phyloP scores from a whole-genome alignment of 2,329 filamentous ascomycete genomes.

The Penicillium glabrum region DNA sequence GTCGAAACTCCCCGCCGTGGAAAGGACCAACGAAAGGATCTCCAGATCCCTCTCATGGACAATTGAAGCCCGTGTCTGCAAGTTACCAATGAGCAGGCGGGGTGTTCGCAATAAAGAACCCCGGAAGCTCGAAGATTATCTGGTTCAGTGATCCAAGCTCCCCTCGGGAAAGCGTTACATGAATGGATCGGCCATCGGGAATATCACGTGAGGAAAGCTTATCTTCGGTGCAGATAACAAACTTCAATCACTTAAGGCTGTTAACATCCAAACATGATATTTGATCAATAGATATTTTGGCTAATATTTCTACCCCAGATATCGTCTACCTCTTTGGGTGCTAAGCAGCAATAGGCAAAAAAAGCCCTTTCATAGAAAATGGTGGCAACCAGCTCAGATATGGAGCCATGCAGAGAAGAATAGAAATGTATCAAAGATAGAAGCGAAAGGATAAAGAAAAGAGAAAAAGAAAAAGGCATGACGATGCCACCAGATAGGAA shows the following conservation, averaged over 20 bases:
- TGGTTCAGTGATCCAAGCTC: slow-evolving; percentile 12
- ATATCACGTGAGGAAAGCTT: slow-evolving; percentile 20
- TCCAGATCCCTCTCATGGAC: slow-evolving; percentile 32
- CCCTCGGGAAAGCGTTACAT: slow-evolving; percentile 23
- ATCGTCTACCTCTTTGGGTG: slow-evolving; percentile 7
- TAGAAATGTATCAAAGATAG: not conserved
- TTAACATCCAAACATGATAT: not conserved
- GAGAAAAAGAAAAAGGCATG: not conserved
- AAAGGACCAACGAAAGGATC: slow-evolving; percentile 15
- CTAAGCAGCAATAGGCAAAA: not conserved
- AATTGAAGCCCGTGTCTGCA: slow-evolving; percentile 15
- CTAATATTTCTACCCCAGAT: not conserved
- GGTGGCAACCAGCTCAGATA: not conserved
- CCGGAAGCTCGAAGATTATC: slow-evolving; percentile 17
- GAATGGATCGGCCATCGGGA: slow-evolving; percentile 8
- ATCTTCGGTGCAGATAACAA: not conserved
- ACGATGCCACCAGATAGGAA: not conserved
- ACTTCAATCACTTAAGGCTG: not conserved
- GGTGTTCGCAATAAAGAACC: slow-evolving; percentile 8
- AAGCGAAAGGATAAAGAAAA: not conserved
- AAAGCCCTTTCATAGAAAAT: not conserved
- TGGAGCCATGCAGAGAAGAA: slow-evolving; percentile 1
- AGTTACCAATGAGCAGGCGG: slow-evolving; percentile 15
- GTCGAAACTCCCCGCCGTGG: slow-evolving; percentile 31
- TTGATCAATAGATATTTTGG: not conserved